Percentiles rank a stretch among this genome's conserved stretches.
Conservation (phyloP, 495 filamentous ascomycete species). For the Talaromyces wortmannii region DNA sequence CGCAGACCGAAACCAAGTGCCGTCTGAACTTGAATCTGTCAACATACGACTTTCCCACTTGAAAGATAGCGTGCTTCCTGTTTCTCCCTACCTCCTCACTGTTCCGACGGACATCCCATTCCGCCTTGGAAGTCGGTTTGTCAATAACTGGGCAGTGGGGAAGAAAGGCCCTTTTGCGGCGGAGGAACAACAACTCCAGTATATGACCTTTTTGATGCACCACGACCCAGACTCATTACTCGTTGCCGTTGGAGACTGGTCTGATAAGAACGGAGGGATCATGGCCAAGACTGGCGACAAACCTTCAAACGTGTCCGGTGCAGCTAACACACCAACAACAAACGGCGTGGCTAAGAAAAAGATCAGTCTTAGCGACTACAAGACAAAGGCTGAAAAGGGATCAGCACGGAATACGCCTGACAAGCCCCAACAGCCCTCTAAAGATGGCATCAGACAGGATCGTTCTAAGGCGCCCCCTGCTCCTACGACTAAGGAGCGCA, state of each 20-base stretch:
- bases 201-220: slow-evolving; percentile 47
- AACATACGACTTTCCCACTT: slow-evolving; percentile 36
- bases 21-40: slow-evolving; percentile 24
- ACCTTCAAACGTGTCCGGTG: slow-evolving; percentile 18
- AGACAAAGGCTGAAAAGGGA: slow-evolving; percentile 32
- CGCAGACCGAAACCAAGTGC: slow-evolving; percentile 18
- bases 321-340: slow-evolving; percentile 21
- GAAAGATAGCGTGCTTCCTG: slow-evolving; percentile 38
- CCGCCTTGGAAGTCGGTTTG: slow-evolving; percentile 26
- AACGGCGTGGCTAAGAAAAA: slow-evolving; percentile 34
- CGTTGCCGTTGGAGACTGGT: slow-evolving; percentile 44
- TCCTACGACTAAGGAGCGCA: slow-evolving; percentile 11
- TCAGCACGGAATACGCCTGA: background rate
- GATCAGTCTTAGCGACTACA: slow-evolving; percentile 45
- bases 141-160: slow-evolving; percentile 44
- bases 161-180: slow-evolving; percentile 36
- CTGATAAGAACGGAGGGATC: slow-evolving; percentile 40
- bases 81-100: slow-evolving; percentile 42
- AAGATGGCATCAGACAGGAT: slow-evolving; percentile 12
- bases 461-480: slow-evolving; percentile 9
- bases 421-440: background rate
- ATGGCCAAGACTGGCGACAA: slow-evolving; percentile 31
- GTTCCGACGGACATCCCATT: slow-evolving; percentile 38
- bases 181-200: slow-evolving; percentile 47
- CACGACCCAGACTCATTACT: slow-evolving; percentile 39